Evolutionary conservation across 169 alveolate species (phyloP), one percentile per base, ranked within the genome.

Genomic region (Plasmodium billcollinsi): DNA sequence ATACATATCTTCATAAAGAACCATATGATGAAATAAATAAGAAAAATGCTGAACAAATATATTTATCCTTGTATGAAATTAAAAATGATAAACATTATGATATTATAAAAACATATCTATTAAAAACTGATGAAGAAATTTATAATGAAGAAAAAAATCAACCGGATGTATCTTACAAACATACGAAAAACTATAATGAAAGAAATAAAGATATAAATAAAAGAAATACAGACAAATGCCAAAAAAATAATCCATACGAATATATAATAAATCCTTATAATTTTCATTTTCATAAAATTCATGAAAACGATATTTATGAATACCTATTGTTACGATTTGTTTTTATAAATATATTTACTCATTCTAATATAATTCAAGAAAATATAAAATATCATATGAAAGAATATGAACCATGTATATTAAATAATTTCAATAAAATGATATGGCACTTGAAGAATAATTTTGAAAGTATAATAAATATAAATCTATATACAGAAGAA

Each of bases 291-390:
- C 61, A 67, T 69, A 83, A 83, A 61, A 83, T 33, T 20, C 21
- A 69, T 43, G 69, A 83, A 83, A 73, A 83, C 21, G 91, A 83
- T 47, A 15, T 56, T 58, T 69, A 83, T 54, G 91, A 83, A 43
- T 83, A 52, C 47, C 43, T 83, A 20, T 52, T 83, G 2, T 61
- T 83, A n/a, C 52, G 71, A 67, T 83, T 83, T 52, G 83, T 63
- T 8, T 83, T 83, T 54, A 33, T 83, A 43, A 18, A 83, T 58
- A 70, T 83, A 50, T 21, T 20, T 73, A 67, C 73, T 9, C 80
- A 83, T 29, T 69, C 91, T 15, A 69, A 50, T 73, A 33, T 83
- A 18, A 21, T 83, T 83, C 73, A 54, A 15, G 83, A 83, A 26
- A 43, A 83, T 9, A 56, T 83, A 2, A 83, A 56, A 18, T 62